Conservation (phyloP, 1,139 yeast genomes). For the Eremothecium coryli region DNA sequence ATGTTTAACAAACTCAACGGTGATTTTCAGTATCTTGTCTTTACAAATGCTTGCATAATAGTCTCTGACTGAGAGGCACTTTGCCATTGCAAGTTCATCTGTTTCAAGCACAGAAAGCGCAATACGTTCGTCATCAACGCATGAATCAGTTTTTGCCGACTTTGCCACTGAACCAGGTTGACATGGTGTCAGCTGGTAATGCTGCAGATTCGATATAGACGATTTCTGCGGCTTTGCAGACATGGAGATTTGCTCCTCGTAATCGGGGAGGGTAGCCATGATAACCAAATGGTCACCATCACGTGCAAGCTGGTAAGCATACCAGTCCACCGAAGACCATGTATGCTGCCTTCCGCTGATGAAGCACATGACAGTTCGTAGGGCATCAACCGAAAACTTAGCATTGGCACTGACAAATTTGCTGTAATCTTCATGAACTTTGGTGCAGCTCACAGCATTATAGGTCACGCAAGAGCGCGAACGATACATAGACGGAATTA, state of each 20-base stretch:
- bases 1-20: slow-evolving; percentile 44
- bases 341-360: slow-evolving; percentile 58
- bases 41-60: slow-evolving; percentile 34
- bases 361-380: slow-evolving; percentile 48
- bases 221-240: background rate
- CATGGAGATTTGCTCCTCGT: slow-evolving; percentile 16
- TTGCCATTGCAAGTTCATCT: slow-evolving; percentile 32
- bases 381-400: slow-evolving; percentile 27
- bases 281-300: slow-evolving; percentile 61
- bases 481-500: slow-evolving; percentile 35
- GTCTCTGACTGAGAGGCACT: slow-evolving; percentile 36
- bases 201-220: background rate
- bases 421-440: slow-evolving; percentile 37
- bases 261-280: slow-evolving; percentile 35
- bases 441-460: slow-evolving; percentile 41
- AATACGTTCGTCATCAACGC: slow-evolving; percentile 3
- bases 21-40: slow-evolving; percentile 39
- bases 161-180: slow-evolving; percentile 1
- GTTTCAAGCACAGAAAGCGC: slow-evolving; percentile 18
- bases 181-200: background rate
- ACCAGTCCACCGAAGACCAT: slow-evolving; percentile 67
- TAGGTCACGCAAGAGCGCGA: slow-evolving; percentile 45
- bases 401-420: slow-evolving; percentile 24
- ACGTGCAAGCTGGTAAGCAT: slow-evolving; percentile 41
- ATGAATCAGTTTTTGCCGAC: background rate